Conservation (phyloP, 129 eudicot genomes). For the Erigeron canadensis region DNA sequence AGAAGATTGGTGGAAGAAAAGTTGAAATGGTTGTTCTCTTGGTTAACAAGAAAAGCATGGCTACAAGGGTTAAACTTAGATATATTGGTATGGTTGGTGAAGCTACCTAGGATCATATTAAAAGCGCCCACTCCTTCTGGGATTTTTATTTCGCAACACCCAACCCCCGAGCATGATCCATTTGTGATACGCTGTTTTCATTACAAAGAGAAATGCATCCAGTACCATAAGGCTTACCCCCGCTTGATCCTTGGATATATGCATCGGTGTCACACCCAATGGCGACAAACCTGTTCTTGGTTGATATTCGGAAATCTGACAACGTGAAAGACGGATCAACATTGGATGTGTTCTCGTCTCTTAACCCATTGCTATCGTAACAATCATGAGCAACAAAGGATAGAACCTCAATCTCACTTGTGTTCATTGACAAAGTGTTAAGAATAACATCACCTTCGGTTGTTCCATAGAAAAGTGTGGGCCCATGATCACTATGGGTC, state of each 20-base stretch:
- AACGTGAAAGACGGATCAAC: no score
- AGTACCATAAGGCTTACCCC: neutral
- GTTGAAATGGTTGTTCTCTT: conserved; percentile 14
- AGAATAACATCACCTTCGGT: no score
- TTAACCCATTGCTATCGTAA: neutral
- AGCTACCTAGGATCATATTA: no score
- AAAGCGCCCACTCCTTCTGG: conserved; percentile 28
- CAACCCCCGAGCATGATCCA: conserved; percentile 40
- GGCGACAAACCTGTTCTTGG: conserved; percentile 26
- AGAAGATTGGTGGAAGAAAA: conserved; percentile 3
- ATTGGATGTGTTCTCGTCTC: rapidly evolving
- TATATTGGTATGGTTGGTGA: neutral
- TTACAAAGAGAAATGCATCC: conserved; percentile 27
- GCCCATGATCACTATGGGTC: conserved; percentile 1
- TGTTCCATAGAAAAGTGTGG: neutral
- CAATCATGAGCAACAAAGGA: conserved; percentile 12
- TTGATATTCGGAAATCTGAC: neutral
- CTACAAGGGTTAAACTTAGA: conserved; percentile 33
- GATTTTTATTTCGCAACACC: conserved; percentile 35
- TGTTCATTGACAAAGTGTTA: neutral
- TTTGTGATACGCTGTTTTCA: neutral
- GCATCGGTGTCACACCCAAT: conserved; percentile 34
- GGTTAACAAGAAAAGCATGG: conserved; percentile 26
- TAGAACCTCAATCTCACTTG: conserved; percentile 19
- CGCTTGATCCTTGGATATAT: neutral